Conservation (phyloP, 805 yeast species). For the Ogataea nakhonphanomensis region DNA sequence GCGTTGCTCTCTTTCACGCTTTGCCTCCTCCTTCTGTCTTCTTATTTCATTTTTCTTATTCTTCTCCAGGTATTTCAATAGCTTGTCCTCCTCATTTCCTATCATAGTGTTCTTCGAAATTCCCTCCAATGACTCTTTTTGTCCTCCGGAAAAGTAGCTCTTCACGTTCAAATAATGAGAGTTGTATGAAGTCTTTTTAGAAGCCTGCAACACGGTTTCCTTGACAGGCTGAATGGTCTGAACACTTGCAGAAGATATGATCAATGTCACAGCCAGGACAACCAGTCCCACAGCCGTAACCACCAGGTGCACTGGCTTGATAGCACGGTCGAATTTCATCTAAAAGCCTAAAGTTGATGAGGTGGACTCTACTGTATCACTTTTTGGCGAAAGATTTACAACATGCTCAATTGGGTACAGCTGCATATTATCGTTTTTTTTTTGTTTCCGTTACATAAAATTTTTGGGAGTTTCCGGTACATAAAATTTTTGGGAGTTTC, state of each 20-base stretch:
- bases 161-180: conserved; percentile 8
- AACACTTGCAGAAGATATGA: conserved; percentile 3
- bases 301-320: conserved; percentile 9
- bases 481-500: too few species aligned
- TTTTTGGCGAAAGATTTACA: too few species aligned
- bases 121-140: conserved; percentile 1
- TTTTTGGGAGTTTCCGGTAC: too few species aligned
- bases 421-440: too few species aligned
- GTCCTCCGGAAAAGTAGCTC: conserved; percentile 4
- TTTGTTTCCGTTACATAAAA: too few species aligned
- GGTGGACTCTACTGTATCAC: too few species aligned
- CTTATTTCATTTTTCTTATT: conserved; percentile 1
- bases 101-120: conserved; percentile 1
- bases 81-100: conserved; percentile 11
- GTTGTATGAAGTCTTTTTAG: not conserved
- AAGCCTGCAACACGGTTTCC: not conserved
- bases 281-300: conserved; percentile 10
- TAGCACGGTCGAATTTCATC: conserved; percentile 1
- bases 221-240: conserved; percentile 7
- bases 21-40: conserved; percentile 6
- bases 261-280: conserved; percentile 6
- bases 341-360: not conserved
- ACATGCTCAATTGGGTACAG: too few species aligned
- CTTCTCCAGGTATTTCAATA: conserved; percentile 11
- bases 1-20: not conserved